Evolutionary conservation across 2,329 filamentous ascomycete genomes (phyloP).

Genomic region (Leptographium lundbergii): DNA sequence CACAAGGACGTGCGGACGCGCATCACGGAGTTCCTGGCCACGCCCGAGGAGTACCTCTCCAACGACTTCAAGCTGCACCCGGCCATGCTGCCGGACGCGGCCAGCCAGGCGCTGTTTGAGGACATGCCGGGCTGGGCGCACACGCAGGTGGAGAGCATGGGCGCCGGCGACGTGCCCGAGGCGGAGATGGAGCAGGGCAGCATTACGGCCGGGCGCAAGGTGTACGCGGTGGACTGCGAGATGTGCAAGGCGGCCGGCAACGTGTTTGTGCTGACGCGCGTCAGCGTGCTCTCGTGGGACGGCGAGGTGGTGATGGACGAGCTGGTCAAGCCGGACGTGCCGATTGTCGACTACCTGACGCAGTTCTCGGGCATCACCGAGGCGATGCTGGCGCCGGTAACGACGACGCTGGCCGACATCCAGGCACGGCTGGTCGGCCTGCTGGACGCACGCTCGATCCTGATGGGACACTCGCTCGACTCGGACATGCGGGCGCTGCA

Average conservation of each 20-base stretch:
- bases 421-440: constrained; percentile 64
- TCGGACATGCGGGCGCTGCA: constrained; percentile 75
- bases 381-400: constrained; percentile 69
- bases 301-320: constrained; percentile 75
- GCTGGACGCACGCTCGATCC: constrained; percentile 58
- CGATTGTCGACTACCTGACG: constrained; percentile 89
- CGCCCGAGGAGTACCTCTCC: constrained; percentile 60
- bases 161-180: constrained; percentile 57
- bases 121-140: constrained; percentile 70
- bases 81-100: constrained; percentile 47
- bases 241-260: constrained; percentile 85
- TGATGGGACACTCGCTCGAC: constrained; percentile 71
- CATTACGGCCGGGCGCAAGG: constrained; percentile 65
- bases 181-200: constrained; percentile 65
- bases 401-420: constrained; percentile 72
- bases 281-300: constrained; percentile 80
- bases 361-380: constrained; percentile 86
- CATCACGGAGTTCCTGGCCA: constrained; percentile 69
- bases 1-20: constrained; percentile 60
- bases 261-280: constrained; percentile 72
- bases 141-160: constrained; percentile 52
- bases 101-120: constrained; percentile 38
- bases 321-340: constrained; percentile 76
- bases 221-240: constrained; percentile 85
- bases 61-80: constrained; percentile 82